A percentile compares a stretch with the other conserved stretches of the same genome.
phyloP scores from a whole-genome alignment of 768 basidiomycete species.

The Calocybe gangraenosa region DNA sequence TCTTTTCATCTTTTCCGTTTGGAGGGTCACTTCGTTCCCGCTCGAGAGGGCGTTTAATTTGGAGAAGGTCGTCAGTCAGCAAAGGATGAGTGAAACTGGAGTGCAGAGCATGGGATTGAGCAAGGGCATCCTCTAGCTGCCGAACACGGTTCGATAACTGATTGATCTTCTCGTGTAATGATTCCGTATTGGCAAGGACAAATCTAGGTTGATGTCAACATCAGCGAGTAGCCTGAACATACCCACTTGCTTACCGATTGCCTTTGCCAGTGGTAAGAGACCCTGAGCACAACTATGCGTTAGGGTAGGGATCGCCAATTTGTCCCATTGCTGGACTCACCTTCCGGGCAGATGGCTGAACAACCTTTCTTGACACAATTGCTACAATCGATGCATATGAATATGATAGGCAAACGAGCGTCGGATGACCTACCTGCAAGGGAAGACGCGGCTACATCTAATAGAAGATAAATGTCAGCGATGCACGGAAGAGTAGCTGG shows the following conservation, averaged over 20 bases:
- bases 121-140: slow-evolving; percentile 65
- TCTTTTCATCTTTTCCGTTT: slow-evolving; percentile 34
- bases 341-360: slow-evolving; percentile 64
- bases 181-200: slow-evolving; percentile 68
- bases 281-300: slow-evolving; percentile 30
- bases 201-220: slow-evolving; percentile 36
- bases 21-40: slow-evolving; percentile 43
- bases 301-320: slow-evolving; percentile 12
- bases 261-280: slow-evolving; percentile 72
- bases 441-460: slow-evolving; percentile 64
- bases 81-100: slow-evolving; percentile 54
- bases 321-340: slow-evolving; percentile 23
- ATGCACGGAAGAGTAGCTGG: slow-evolving; percentile 7
- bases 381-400: slow-evolving; percentile 24
- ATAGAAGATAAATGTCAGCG: background rate
- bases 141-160: slow-evolving; percentile 57
- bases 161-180: slow-evolving; percentile 64
- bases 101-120: slow-evolving; percentile 43
- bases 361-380: slow-evolving; percentile 59
- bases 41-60: slow-evolving; percentile 66
- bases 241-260: slow-evolving; percentile 45
- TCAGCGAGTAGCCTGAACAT: slow-evolving; percentile 1
- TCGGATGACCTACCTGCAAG: slow-evolving; percentile 45
- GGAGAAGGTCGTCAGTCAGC: slow-evolving; percentile 55
- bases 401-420: slow-evolving; percentile 5